Evolutionary conservation across 129 eudicot species (phyloP), one percentile per base, ranked within the genome.

Genomic region (Apium graveolens): DNA sequence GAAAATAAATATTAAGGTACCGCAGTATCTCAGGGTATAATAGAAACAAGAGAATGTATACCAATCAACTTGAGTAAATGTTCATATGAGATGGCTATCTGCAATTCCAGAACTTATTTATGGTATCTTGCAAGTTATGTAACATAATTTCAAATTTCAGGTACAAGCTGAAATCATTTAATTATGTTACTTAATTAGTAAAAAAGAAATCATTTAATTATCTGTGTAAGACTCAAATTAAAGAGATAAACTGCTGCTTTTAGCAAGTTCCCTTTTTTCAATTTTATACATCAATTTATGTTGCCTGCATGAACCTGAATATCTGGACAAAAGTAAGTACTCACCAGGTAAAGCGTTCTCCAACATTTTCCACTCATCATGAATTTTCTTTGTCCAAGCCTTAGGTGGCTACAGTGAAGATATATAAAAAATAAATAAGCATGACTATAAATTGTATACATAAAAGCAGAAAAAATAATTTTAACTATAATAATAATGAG

Each of bases 281-380:
- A 39, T 39, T 1, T 21, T 8, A 71, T 1, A 38, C 9, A 41
- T 41, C 27, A 17, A 2, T 31, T 5, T 21, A 42, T 60, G 32
- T 60, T 60, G 62, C 74, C 24, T 29, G 31, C 24, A 60, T 62
- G 17, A 73, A 12, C 24, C 34, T 68, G 68, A 17, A 60, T 37
- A 35, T 18, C 69, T 7, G 17, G 17, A 17, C 11, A 48, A 45
- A 65, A 11, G 21, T n/a, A 7, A 43, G 7, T 14, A 76, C 89
- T 84, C 27, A 84, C 92, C 97, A 24, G 97, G 97, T 41, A 91
- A 86, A 79, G 85, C 87, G 44, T 87, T 85, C 85, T 91, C 94
- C 76, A 91, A 84, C 37, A 91, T 87, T 78, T 80, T 89, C 97
- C 97, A 91, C 80, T 91, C 97, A 34, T 89, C 94, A 78, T 91